A percentile compares a stretch with the other conserved stretches of the same genome.
Conservation (phyloP, 441 rosid species). For the Mallotus japonicus region DNA sequence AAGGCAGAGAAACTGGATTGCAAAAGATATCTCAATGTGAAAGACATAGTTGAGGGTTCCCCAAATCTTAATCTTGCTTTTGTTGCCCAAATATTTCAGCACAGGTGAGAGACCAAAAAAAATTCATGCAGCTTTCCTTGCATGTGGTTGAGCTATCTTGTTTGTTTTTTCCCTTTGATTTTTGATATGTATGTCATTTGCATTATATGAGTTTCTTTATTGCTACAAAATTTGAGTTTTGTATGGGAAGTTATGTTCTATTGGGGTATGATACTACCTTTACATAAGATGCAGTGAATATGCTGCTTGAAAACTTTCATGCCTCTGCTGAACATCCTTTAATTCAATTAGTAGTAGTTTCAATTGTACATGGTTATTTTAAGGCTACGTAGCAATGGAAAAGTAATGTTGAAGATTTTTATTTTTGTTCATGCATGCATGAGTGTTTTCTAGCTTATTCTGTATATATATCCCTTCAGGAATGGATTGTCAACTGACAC, state of each 20-base stretch:
- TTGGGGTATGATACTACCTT: not conserved
- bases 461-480: slow-evolving; percentile 42
- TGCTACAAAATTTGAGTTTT: not conserved
- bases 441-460: not conserved
- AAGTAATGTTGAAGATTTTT: not conserved
- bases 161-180: too few species aligned
- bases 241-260: not conserved
- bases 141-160: not conserved
- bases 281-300: not conserved
- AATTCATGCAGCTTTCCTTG: slow-evolving; percentile 1
- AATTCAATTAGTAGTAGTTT: not conserved
- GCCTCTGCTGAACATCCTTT: not conserved
- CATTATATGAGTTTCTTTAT: not conserved
- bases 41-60: slow-evolving; percentile 94
- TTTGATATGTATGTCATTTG: not conserved
- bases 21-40: slow-evolving; percentile 73
- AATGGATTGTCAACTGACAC: slow-evolving; percentile 77
- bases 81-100: slow-evolving; percentile 94
- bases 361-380: not conserved
- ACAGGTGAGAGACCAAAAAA: slow-evolving; percentile 51
- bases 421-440: not conserved
- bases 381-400: not conserved
- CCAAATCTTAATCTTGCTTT: slow-evolving; percentile 97
- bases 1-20: slow-evolving; percentile 97
- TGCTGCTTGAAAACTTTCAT: not conserved